A percentile compares a stretch with the other conserved stretches of the same genome.
Evolutionary conservation across 768 basidiomycete genomes (phyloP).

Genomic region (Podaxis sp.): DNA sequence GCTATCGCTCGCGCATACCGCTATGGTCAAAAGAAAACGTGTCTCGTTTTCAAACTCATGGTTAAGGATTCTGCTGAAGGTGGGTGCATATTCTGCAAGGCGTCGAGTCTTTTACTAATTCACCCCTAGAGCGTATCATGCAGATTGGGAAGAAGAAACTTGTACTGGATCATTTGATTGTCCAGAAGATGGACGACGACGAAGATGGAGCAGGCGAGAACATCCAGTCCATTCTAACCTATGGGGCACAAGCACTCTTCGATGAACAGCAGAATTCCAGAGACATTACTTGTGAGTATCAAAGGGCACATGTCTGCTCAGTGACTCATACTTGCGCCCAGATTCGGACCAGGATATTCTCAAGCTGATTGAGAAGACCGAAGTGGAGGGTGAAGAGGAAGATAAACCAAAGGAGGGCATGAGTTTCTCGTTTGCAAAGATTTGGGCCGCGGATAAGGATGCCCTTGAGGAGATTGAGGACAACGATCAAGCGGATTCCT

Average conservation of each 20-base stretch:
- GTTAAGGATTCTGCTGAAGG: slow-evolving; percentile 92
- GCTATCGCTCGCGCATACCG: slow-evolving; percentile 94
- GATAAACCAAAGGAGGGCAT: slow-evolving; percentile 46
- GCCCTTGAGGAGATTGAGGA: slow-evolving; percentile 64
- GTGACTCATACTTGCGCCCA: slow-evolving; percentile 20
- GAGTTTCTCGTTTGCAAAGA: slow-evolving; percentile 83
- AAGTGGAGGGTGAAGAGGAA: slow-evolving; percentile 60
- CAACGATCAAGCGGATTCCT: slow-evolving; percentile 68
- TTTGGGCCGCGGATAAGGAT: slow-evolving; percentile 84
- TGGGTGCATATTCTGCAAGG: slow-evolving; percentile 18
- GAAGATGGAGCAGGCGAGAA: slow-evolving; percentile 68
- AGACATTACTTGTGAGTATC: slow-evolving; percentile 63
- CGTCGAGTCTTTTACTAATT: background rate
- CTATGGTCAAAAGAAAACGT: slow-evolving; percentile 92
- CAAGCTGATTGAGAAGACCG: slow-evolving; percentile 81
- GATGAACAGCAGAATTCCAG: slow-evolving; percentile 44
- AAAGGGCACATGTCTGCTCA: background rate
- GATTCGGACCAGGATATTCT: slow-evolving; percentile 82
- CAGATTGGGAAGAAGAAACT: slow-evolving; percentile 95
- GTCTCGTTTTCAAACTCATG: slow-evolving; percentile 95
- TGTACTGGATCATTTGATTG: slow-evolving; percentile 90
- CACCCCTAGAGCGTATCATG: slow-evolving; percentile 73
- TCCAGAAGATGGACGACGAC: slow-evolving; percentile 92
- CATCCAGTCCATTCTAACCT: slow-evolving; percentile 84
- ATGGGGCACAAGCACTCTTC: slow-evolving; percentile 84